Evolutionary conservation across 2,329 filamentous ascomycete species (phyloP).

Genomic region (Stagonosporopsis chrysanthemi): DNA sequence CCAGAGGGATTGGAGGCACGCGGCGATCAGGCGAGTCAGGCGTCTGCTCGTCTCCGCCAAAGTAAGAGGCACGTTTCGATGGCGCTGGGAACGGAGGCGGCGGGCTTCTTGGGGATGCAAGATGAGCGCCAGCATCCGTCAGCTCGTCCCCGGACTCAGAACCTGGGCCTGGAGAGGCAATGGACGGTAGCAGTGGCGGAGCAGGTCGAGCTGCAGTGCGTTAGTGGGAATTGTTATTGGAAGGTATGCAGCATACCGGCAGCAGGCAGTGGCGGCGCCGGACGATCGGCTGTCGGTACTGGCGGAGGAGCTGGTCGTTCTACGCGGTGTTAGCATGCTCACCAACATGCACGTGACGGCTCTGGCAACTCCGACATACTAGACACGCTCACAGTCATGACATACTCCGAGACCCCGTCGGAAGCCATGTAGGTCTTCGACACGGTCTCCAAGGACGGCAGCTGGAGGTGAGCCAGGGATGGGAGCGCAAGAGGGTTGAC

Average conservation of each 20-base stretch:
- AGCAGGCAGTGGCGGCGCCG: slow-evolving; percentile 45
- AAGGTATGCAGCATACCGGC: slow-evolving; percentile 35
- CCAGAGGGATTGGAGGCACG: slow-evolving; percentile 62
- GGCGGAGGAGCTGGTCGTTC: slow-evolving; percentile 51
- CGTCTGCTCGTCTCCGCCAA: slow-evolving; percentile 47
- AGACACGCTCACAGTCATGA: slow-evolving; percentile 49
- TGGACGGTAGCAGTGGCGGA: slow-evolving; percentile 61
- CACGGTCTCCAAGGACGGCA: slow-evolving; percentile 38
- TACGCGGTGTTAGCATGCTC: slow-evolving; percentile 35
- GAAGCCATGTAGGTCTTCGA: slow-evolving; percentile 44
- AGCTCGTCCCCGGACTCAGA: slow-evolving; percentile 91
- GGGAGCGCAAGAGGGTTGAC: slow-evolving; percentile 28
- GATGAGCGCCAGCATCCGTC: slow-evolving; percentile 48
- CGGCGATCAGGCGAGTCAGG: slow-evolving; percentile 44
- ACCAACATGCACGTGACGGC: not conserved
- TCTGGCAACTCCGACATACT: slow-evolving; percentile 40
- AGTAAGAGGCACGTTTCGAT: slow-evolving; percentile 52
- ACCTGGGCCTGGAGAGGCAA: slow-evolving; percentile 74
- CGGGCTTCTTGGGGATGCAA: slow-evolving; percentile 39
- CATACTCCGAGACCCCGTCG: slow-evolving; percentile 46
- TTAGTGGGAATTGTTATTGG: not conserved
- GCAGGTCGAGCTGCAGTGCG: slow-evolving; percentile 66
- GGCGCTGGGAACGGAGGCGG: slow-evolving; percentile 38
- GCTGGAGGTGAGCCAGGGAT: slow-evolving; percentile 33
- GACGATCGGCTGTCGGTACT: slow-evolving; percentile 32